Base-by-base conservation (phyloP, 202 grass and related monocot genomes). In the Saccharum hybrid region DNA sequence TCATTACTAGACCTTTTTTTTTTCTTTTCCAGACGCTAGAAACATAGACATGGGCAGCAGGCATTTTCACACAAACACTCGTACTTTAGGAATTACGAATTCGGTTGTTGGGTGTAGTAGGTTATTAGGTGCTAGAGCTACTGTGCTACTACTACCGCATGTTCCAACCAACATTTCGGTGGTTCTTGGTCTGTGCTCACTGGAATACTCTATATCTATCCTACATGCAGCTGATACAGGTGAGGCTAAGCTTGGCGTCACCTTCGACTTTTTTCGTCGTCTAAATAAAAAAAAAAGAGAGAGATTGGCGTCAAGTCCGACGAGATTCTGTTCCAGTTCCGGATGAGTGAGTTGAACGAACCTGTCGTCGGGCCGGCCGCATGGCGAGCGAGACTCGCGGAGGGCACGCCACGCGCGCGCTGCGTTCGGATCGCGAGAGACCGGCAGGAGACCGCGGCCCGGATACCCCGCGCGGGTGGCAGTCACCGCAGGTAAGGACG, bases 391-490 rank as follows among this genome's bases (percentile, higher is more conserved):
- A 16, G 62, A 59, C 11, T 61, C 8, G 43, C 78, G 63, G 49
- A 40, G 39, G 16, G 78, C 30, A 2, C 63, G 51, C 51, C 79
- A 64, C 79, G 66, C 56, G 56, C 56, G 42, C 63, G 26, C 26
- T 26, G 26, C 26, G 26, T n/a, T n/a, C n/a, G 66, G 77, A 82
- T 73, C 21, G 78, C 41, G 56, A 23, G 66, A 9, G 22, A 31
- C 31, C 72, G 73, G 26, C 21, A 62, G 16, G 83, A 75, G 76
- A 85, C 90, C 68, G 42, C 48, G 81, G 45, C 28, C 76, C 81
- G 72, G 67, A 82, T 45, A 81, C 81, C 75, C 65, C 84, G 90
- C 80, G 41, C 30, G 38, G 60, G 74, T 56, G 86, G 65, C 56
- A 88, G 61, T 4, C 52, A 36, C 43, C 43, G 54, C 30, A 4